phyloP scores from a whole-genome alignment of 257 asterid genomes.

The Anisodus acutangulus region DNA sequence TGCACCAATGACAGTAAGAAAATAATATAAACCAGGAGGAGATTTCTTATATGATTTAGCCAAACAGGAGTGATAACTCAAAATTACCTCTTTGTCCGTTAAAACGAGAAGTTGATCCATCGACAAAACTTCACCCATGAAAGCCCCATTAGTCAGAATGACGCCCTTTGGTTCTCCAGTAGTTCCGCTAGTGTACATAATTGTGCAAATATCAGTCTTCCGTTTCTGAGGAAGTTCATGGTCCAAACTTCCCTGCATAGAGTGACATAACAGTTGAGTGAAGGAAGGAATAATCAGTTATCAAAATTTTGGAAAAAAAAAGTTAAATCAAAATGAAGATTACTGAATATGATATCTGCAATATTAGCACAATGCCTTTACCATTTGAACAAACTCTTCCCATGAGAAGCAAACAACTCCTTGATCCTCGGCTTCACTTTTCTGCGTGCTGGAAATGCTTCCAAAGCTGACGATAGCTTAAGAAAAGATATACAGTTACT shows the following conservation, averaged over 20 bases:
- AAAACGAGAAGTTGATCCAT: constrained; percentile 66
- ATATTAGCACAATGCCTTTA: constrained; percentile 37
- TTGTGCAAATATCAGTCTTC: constrained; percentile 67
- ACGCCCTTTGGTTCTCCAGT: constrained; percentile 98
- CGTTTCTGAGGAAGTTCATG: constrained; percentile 63
- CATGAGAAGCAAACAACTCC: constrained; percentile 83
- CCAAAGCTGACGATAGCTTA: constrained; percentile 85
- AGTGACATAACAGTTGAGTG: not conserved
- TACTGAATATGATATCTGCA: not conserved
- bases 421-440: constrained; percentile 65
- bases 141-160: constrained; percentile 65
- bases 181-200: constrained; percentile 98
- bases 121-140: constrained; percentile 84
- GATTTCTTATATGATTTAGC: constrained; percentile 37
- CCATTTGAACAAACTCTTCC: constrained; percentile 74
- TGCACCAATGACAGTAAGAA: not conserved
- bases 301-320: no score
- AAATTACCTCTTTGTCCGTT: constrained; percentile 67
- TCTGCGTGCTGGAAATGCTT: constrained; percentile 56
- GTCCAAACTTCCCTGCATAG: constrained; percentile 59
- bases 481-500: constrained; percentile 35
- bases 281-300: not conserved
- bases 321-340: not conserved
- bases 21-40: not conserved
- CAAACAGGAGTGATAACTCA: constrained; percentile 30